These are phyloP conservation scores for Trametes maxima DNA, from an alignment of 768 basidiomycete genomes.

Conservation along the genomic window DNA sequence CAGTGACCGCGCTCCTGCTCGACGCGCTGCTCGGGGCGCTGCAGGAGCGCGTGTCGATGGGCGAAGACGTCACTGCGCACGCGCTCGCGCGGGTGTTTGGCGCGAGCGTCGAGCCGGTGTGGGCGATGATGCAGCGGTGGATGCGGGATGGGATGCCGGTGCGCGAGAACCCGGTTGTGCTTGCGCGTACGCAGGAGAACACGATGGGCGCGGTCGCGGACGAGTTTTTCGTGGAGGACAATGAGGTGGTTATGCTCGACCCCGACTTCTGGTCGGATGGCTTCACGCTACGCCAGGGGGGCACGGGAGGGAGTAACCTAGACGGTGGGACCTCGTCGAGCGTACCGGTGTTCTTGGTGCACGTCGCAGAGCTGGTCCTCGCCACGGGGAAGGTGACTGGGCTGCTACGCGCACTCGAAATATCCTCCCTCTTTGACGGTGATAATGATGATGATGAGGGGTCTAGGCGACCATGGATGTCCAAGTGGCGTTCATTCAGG, in stretches of 20 bases:
- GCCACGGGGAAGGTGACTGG: conserved; percentile 78
- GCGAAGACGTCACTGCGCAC: conserved; percentile 55
- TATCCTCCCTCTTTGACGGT: conserved; percentile 20
- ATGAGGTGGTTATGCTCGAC: conserved; percentile 55
- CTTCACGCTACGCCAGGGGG: conserved; percentile 55
- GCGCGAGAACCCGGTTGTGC: conserved; percentile 22
- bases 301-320: conserved; percentile 21
- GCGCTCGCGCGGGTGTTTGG: conserved; percentile 65
- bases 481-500: conserved; percentile 25
- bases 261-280: conserved; percentile 83
- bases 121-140: conserved; percentile 75
- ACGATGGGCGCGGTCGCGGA: conserved; percentile 46
- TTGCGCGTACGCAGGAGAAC: background rate
- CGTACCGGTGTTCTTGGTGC: conserved; percentile 61
- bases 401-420: conserved; percentile 62
- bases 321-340: conserved; percentile 17
- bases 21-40: conserved; percentile 61
- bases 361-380: conserved; percentile 59
- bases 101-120: conserved; percentile 66
- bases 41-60: conserved; percentile 61
- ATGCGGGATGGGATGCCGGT: conserved; percentile 70
- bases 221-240: conserved; percentile 83
- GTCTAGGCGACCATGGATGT: conserved; percentile 20
- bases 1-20: conserved; percentile 58
- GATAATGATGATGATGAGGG: background rate